Base-by-base conservation (phyloP, 352 stramenopile genomes). In the Ophiocytium majus region DNA sequence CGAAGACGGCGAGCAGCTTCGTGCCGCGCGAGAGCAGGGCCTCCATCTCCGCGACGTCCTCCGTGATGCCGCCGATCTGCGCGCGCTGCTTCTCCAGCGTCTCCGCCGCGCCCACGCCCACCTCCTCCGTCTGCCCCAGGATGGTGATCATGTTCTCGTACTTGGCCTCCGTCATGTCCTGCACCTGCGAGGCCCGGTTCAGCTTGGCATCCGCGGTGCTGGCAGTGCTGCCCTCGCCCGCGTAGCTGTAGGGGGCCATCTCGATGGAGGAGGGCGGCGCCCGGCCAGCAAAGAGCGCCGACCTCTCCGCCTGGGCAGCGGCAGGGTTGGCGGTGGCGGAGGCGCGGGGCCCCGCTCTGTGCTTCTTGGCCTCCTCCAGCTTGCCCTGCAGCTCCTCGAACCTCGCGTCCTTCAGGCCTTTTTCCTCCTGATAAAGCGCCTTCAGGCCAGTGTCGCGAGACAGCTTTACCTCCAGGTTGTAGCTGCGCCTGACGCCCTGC, bases 121-220 rank as follows among this genome's bases (percentile, higher is more conserved):
- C 71, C 78, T 84, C 43, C 63, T 86, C 83, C 9, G 83, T 86
- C 23, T 86, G 76, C 78, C 80, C 63, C 10, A 86, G 76, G 31
- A 86, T 76, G 57, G 64, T 79, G 10, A 86, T 83, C 78, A 86
- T 86, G 83, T 83, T 83, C 76, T 86, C 82, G 82, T 86, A 86
- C 35, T 50, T 74, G 31, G 74, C 82, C 76, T 86, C 82, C 31
- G 82, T 86, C 82, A 82, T 86, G 63, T 86, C 82, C 82, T 86
- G 82, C 31, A 81, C 66, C 14, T 50, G 17, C 31, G 81, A 50
- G 0, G 82, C 82, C 75, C 79, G 34, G 63, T 82, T 35, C 50
- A 86, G 50, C 50, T 86, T 86, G 1, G 74, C 49, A 32, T 86
- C 82, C 34, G 82, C 82, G 5, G 75, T 63, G 17, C n/a, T n/a